Conservation (phyloP, 2,329 filamentous ascomycete genomes). For the Neodidymelliopsis sp. region DNA sequence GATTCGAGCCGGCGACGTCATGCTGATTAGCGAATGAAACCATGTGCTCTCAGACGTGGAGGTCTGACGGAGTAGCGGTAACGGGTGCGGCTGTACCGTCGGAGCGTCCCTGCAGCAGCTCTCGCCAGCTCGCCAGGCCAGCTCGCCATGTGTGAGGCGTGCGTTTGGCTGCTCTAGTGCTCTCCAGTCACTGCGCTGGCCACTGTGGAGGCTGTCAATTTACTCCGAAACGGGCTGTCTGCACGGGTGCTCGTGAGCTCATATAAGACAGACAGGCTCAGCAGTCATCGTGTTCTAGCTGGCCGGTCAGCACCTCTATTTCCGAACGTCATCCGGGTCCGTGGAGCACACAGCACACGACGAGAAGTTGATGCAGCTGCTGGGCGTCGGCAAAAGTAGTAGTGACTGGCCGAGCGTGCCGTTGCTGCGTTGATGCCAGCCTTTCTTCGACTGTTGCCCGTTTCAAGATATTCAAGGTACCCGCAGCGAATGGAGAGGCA, state of each 20-base stretch:
- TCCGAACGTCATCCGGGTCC: conserved; percentile 3
- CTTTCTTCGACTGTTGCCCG: not conserved
- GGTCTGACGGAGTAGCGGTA: conserved; percentile 2
- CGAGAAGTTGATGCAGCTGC: not conserved
- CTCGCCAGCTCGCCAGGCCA: too few relatives aligned
- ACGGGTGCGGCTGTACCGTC: conserved; percentile 5
- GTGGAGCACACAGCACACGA: not conserved
- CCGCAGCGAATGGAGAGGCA: too few relatives aligned
- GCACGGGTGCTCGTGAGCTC: conserved; percentile 10
- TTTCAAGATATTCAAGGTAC: not conserved
- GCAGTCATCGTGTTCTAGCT: conserved; percentile 7
- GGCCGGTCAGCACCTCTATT: conserved; percentile 18
- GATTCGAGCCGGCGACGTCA: conserved; percentile 15
- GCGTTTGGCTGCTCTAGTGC: conserved; percentile 10
- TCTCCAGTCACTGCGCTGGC: conserved; percentile 11
- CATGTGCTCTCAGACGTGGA: not conserved
- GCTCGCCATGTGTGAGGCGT: conserved; percentile 5
- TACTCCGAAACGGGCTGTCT: conserved; percentile 23
- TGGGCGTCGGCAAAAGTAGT: not conserved
- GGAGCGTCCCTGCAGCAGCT: conserved; percentile 26
- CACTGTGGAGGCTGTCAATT: conserved; percentile 14
- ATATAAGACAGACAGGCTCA: conserved; percentile 14
- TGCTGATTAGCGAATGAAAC: conserved; percentile 21
- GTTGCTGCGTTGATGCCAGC: conserved; percentile 1
- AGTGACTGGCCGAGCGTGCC: not conserved